These are phyloP conservation scores for Aureobasidium namibiae DNA, from an alignment of 2,329 filamentous ascomycete species.

Conservation along the genomic window DNA sequence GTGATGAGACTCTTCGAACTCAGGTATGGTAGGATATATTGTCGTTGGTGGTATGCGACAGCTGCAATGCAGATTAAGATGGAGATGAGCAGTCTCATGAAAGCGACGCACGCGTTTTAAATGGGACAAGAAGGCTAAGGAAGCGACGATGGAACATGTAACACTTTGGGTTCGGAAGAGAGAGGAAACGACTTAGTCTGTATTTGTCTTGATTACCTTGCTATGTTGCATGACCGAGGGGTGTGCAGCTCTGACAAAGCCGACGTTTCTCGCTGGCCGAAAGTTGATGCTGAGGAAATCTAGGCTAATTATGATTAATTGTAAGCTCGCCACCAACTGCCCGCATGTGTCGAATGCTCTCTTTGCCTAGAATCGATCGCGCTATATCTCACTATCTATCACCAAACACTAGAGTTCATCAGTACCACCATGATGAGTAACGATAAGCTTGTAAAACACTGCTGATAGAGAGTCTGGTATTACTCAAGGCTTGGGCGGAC, in stretches of 20 bases:
- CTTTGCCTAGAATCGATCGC: too few species aligned
- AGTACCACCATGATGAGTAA: too few species aligned
- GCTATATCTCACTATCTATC: too few species aligned
- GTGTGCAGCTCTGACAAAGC: slow-evolving; percentile 3
- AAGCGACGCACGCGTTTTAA: slow-evolving; percentile 23
- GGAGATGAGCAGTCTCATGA: slow-evolving; percentile 33
- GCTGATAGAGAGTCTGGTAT: too few species aligned
- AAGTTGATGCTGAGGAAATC: background rate
- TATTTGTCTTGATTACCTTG: slow-evolving; percentile 2
- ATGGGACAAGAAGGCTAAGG: background rate
- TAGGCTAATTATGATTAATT: slow-evolving; percentile 2
- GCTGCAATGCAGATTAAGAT: slow-evolving; percentile 36
- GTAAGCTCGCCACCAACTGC: background rate
- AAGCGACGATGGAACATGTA: slow-evolving; percentile 2
- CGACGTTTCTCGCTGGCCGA: slow-evolving; percentile 1
- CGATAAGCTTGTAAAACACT: too few species aligned
- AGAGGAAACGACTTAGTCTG: slow-evolving; percentile 4
- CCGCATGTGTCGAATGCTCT: background rate
- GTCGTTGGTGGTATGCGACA: slow-evolving; percentile 30
- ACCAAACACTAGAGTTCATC: too few species aligned
- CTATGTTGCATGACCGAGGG: background rate
- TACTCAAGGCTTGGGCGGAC: too few species aligned
- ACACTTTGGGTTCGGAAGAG: background rate
- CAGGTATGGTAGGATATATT: slow-evolving; percentile 14
- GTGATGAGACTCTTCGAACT: background rate